A percentile compares a stretch with the other conserved stretches of the same genome.
Conservation (phyloP, 306 rosid genomes). For the Lathyrus sativus region DNA sequence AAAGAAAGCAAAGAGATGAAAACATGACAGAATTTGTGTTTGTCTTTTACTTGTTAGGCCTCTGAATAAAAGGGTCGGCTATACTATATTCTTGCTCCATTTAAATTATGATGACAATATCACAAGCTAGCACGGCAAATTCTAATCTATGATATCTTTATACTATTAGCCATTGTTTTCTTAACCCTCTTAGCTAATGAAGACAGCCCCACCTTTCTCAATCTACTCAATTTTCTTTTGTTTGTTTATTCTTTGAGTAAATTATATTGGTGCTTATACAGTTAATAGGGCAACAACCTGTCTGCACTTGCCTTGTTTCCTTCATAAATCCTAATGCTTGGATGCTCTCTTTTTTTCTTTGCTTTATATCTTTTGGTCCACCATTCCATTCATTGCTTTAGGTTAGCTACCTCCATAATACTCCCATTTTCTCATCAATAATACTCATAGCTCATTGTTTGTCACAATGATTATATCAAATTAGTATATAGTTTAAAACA, state of each 20-base stretch:
- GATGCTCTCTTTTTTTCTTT: neutral
- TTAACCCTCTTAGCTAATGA: constrained; percentile 48
- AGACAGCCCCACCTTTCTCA: constrained; percentile 41
- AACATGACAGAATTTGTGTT: constrained; percentile 63
- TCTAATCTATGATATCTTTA: neutral
- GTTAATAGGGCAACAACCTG: constrained; percentile 45
- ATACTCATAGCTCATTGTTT: neutral
- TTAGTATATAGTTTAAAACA: neutral
- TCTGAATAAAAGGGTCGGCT: constrained; percentile 63
- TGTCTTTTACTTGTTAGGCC: constrained; percentile 46
- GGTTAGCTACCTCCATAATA: constrained; percentile 38
- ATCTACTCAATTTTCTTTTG: constrained; percentile 31
- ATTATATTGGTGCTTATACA: constrained; percentile 40
- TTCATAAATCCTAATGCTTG: constrained; percentile 40
- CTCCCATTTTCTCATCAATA: constrained; percentile 15
- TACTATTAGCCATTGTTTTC: constrained; percentile 47
- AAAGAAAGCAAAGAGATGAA: constrained; percentile 22
- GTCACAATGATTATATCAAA: neutral
- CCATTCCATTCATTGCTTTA: constrained; percentile 38
- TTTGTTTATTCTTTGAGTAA: constrained; percentile 46
- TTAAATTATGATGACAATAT: constrained; percentile 18
- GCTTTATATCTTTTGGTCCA: constrained; percentile 42
- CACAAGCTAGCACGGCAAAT: constrained; percentile 42
- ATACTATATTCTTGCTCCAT: neutral
- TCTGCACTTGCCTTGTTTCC: constrained; percentile 38